Evolutionary conservation across 2,329 filamentous ascomycete species (phyloP), one percentile per base, ranked within the genome.

Genomic region (Knufia petricola): DNA sequence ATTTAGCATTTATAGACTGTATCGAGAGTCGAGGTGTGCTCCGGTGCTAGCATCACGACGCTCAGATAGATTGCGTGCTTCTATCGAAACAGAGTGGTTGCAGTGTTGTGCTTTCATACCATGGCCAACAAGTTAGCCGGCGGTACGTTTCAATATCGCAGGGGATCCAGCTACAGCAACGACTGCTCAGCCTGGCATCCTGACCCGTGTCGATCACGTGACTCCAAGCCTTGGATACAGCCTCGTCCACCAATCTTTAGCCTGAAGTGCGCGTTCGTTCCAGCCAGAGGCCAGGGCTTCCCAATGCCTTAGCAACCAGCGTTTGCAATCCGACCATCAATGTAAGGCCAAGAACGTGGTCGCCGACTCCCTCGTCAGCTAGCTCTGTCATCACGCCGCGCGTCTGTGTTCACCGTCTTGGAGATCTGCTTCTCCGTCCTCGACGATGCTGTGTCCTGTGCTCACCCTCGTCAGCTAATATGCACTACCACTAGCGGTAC

Each of bases 391-490:
- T 37, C 34, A 37, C 34, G 34, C 34, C 34, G 34, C 34, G 34
- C 34, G 34, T 37, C 34, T 37, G 34, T 37, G 34, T 37, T 37
- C 34, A 37, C 34, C 34, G 34, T 7, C 17, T 37, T n/a, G 34
- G 34, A 37, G 34, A 20, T 37, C 34, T 37, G 34, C 34, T 37
- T 37, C 34, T 37, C 34, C 34, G 34, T 37, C 15, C 34, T 37
- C 34, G 34, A 37, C 34, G 34, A 37, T 37, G 34, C 34, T 37
- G 34, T 37, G 34, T 37, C 34, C 34, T 37, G 34, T 37, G 34
- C 34, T 37, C 34, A 37, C 34, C 34, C 34, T 37, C 6, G 34
- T 37, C 34, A 37, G 34, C 34, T 37, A 37, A 37, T 37, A 37
- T 37, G 34, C 34, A 37, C 34, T 37, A 37, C 34, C 17, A 37